Percentiles rank a stretch among this genome's conserved stretches.
Conservation (phyloP, 2,329 filamentous ascomycete species). For the Pseudogymnoascus sp. region DNA sequence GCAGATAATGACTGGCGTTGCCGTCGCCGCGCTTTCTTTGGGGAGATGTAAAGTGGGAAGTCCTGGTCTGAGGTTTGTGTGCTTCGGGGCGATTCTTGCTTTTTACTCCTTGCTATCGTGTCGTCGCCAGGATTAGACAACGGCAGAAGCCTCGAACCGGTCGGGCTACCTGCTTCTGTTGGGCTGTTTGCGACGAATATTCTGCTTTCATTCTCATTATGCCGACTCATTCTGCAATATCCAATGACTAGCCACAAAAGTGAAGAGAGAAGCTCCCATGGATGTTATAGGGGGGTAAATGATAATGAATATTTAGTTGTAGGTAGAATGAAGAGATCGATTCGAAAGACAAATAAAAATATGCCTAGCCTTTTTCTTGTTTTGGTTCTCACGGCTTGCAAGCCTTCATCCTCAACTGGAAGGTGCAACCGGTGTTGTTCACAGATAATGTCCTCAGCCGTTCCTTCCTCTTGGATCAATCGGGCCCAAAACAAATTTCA, state of each 20-base stretch:
- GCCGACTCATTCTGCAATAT: neutral
- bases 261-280: neutral
- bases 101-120: neutral
- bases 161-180: neutral
- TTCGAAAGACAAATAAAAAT: neutral
- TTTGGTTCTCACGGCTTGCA: neutral
- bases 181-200: neutral
- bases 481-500: neutral
- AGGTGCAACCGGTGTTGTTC: neutral
- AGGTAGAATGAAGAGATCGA: neutral
- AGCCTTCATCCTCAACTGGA: neutral
- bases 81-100: neutral
- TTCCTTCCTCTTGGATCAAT: neutral
- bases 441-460: neutral
- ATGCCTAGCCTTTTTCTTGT: neutral
- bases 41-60: neutral
- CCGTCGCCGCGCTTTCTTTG: conserved; percentile 1
- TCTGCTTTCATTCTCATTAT: neutral
- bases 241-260: neutral
- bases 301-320: neutral
- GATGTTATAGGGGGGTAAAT: neutral
- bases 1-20: conserved; percentile 20
- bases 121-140: too few species aligned
- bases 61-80: neutral
- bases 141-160: neutral